Conservation (phyloP, 331 rosid genomes). For the Telfairia occidentalis region DNA sequence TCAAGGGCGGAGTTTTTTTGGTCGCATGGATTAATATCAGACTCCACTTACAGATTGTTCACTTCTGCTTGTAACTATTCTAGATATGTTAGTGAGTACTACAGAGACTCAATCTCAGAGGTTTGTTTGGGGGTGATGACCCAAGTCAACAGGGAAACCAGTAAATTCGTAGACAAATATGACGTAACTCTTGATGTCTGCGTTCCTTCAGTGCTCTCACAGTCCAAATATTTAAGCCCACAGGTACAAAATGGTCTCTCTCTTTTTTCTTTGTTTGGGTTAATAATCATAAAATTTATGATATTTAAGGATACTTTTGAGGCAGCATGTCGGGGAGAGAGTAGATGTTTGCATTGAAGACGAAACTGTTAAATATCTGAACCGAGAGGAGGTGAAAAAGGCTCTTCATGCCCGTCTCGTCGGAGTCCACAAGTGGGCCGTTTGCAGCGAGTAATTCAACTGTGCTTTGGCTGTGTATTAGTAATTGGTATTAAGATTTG, state of each 20-base stretch:
- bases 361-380: constrained; percentile 50
- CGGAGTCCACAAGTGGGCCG: constrained; percentile 49
- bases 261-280: too few species aligned
- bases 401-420: constrained; percentile 72
- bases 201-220: constrained; percentile 66
- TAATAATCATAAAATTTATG: neutral
- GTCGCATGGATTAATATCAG: constrained; percentile 90
- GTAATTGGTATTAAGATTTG: too few species aligned
- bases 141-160: constrained; percentile 74
- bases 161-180: constrained; percentile 85
- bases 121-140: constrained; percentile 61
- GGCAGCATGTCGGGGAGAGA: constrained; percentile 42
- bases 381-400: constrained; percentile 51
- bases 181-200: constrained; percentile 97
- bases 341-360: constrained; percentile 83
- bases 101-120: constrained; percentile 50
- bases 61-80: constrained; percentile 69
- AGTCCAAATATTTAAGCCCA: constrained; percentile 54
- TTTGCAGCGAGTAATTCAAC: constrained; percentile 68
- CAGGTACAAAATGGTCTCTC: constrained; percentile 27
- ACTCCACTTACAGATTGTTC: constrained; percentile 66
- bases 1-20: constrained; percentile 83
- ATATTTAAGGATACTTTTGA: neutral
- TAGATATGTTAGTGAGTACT: constrained; percentile 63
- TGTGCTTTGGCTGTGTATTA: neutral